phyloP scores from a whole-genome alignment of 768 basidiomycete genomes.

The Mycena indigotica region DNA sequence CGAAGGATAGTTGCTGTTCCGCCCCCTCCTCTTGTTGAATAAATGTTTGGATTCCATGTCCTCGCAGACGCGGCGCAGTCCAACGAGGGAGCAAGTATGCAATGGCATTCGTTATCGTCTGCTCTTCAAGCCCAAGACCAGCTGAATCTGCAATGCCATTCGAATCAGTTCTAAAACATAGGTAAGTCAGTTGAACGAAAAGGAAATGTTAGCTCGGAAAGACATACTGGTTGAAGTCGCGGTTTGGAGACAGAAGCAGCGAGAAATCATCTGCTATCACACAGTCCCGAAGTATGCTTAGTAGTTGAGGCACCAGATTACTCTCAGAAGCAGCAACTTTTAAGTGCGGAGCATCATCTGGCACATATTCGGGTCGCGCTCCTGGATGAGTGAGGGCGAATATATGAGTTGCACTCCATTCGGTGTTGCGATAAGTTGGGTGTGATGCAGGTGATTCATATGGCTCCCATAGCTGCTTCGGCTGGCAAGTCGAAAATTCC shows the following conservation, averaged over 20 bases:
- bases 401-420: background rate
- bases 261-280: background rate
- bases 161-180: no score
- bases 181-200: no score
- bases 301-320: background rate
- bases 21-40: constrained; percentile 23
- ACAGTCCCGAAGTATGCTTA: background rate
- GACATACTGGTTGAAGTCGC: background rate
- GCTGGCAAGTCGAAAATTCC: background rate
- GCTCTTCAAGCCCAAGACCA: background rate
- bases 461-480: background rate
- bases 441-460: background rate
- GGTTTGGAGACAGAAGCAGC: background rate
- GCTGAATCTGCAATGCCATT: no score
- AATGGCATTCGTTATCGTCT: background rate
- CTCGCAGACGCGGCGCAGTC: background rate
- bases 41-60: background rate
- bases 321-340: background rate
- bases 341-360: background rate
- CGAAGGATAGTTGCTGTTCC: background rate
- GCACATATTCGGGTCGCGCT: background rate
- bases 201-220: no score
- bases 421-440: background rate
- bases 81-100: background rate
- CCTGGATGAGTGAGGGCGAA: background rate